Percentiles rank a stretch among this genome's conserved stretches.
These are phyloP conservation scores for Begonia peltatifolia DNA, from an alignment of 306 rosid species.

Conservation along the genomic window DNA sequence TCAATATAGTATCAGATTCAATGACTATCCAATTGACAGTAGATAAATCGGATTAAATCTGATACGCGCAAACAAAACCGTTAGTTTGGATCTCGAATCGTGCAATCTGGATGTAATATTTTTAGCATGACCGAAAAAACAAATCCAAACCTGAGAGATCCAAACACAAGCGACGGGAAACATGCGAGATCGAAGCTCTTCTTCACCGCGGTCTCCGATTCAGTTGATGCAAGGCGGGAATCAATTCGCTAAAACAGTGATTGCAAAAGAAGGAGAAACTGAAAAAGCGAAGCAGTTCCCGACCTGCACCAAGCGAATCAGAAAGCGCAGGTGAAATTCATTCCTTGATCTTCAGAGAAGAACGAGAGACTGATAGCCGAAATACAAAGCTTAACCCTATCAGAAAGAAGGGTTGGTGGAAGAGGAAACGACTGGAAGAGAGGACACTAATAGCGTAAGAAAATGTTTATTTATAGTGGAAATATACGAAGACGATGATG, in stretches of 20 bases:
- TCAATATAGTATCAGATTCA: too few relatives aligned
- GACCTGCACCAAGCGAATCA: slow-evolving; percentile 99
- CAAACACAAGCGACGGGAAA: too few relatives aligned
- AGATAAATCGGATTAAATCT: too few relatives aligned
- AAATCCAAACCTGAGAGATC: too few relatives aligned
- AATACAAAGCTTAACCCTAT: not conserved
- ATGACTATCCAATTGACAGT: too few relatives aligned
- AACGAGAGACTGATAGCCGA: too few relatives aligned
- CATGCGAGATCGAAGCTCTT: too few relatives aligned
- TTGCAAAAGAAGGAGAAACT: not conserved
- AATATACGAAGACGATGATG: slow-evolving; percentile 3
- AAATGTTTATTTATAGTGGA: slow-evolving; percentile 12
- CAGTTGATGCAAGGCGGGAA: slow-evolving; percentile 98
- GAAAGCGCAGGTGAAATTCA: slow-evolving; percentile 55
- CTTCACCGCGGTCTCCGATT: slow-evolving; percentile 51
- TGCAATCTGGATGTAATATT: too few relatives aligned
- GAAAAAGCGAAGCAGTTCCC: slow-evolving; percentile 56
- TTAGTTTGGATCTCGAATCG: too few relatives aligned
- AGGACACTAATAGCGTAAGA: slow-evolving; percentile 5
- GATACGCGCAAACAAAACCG: too few relatives aligned
- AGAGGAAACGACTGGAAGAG: slow-evolving; percentile 1
- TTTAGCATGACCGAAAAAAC: too few relatives aligned
- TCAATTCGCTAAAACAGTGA: slow-evolving; percentile 22
- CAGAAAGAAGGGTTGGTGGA: not conserved
- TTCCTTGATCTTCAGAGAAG: too few relatives aligned